These are phyloP conservation scores for Fusarium piperis DNA, from an alignment of 2,329 filamentous ascomycete species.

Conservation along the genomic window DNA sequence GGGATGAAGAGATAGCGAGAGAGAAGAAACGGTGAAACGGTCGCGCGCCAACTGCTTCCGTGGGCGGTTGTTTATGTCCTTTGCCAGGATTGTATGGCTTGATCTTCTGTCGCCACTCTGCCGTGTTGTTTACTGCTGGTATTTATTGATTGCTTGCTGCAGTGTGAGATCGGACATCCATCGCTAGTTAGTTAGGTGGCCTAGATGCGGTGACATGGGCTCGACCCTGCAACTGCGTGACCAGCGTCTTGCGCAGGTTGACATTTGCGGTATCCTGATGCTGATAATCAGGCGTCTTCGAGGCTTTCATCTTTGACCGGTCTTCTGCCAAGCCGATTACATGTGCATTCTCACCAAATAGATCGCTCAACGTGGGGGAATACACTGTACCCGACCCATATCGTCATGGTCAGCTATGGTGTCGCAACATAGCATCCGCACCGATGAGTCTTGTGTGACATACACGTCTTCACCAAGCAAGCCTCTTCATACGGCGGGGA, in stretches of 20 bases:
- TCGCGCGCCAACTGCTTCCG: conserved; percentile 10
- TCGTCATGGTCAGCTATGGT: conserved; percentile 11
- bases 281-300: not conserved
- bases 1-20: not conserved
- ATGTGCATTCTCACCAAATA: not conserved
- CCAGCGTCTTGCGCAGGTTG: not conserved
- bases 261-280: not conserved
- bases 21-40: conserved; percentile 21
- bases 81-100: not conserved
- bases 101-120: not conserved
- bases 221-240: not conserved
- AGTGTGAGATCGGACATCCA: not conserved
- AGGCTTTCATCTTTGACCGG: not conserved
- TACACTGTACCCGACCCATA: not conserved
- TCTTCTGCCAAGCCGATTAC: not conserved
- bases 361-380: not conserved
- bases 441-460: not conserved
- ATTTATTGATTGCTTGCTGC: not conserved
- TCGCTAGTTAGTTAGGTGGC: not conserved
- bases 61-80: not conserved
- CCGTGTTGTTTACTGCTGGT: not conserved
- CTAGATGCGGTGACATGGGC: conserved; percentile 15
- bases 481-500: not conserved
- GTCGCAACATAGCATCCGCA: conserved; percentile 4
- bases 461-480: not conserved